Evolutionary conservation across 1,284 basidiomycete species (phyloP).

Genomic region (Apiotrichum siamense): DNA sequence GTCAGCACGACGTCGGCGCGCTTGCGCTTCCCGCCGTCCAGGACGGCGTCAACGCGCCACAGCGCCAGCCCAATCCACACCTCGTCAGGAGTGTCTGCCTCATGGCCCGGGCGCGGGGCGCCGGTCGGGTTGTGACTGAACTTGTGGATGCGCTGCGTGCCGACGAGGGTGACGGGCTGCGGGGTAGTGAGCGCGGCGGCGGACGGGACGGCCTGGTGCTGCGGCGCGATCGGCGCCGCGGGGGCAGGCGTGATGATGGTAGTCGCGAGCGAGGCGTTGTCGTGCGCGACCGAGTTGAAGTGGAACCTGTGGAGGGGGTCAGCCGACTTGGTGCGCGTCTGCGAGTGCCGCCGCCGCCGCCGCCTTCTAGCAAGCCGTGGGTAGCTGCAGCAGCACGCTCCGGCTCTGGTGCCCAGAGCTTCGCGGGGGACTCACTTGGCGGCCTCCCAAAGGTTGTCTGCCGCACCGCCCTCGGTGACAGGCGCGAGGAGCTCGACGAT

Average conservation of each 20-base stretch:
- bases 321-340: too few species aligned
- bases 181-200: conserved; percentile 41
- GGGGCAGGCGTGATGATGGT: conserved; percentile 46
- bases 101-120: conserved; percentile 43
- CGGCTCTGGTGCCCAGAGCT: not conserved
- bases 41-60: conserved; percentile 53
- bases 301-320: conserved; percentile 69
- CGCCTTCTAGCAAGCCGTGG: too few species aligned
- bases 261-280: conserved; percentile 67
- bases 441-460: conserved; percentile 53
- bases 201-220: conserved; percentile 1
- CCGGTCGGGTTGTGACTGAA: conserved; percentile 51
- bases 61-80: conserved; percentile 72
- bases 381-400: not conserved
- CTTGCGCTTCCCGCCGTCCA: conserved; percentile 51
- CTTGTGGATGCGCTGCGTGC: conserved; percentile 67
- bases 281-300: conserved; percentile 84
- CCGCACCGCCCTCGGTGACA: conserved; percentile 51
- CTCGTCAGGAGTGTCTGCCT: conserved; percentile 52
- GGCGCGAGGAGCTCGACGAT: conserved; percentile 84
- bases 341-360: too few species aligned
- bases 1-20: conserved; percentile 71
- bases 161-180: conserved; percentile 55
- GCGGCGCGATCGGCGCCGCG: conserved; percentile 10
- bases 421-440: conserved; percentile 54